Evolutionary conservation across 257 asterid species (phyloP), one percentile per base, ranked within the genome.

Genomic region (Gentiana macrophylla): DNA sequence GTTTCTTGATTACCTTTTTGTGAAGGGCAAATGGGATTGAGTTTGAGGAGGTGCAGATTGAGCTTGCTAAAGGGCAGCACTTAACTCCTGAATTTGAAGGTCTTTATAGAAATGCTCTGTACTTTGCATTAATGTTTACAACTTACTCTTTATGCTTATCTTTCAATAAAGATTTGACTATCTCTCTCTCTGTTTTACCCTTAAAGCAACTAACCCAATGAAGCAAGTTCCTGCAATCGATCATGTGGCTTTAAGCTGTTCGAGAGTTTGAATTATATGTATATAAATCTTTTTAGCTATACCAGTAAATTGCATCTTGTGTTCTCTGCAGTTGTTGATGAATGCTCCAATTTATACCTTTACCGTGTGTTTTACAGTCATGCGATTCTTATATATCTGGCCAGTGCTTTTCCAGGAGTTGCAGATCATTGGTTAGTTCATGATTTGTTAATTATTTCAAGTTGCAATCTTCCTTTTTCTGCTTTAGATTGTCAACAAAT

Each of bases 351-450:
- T 38, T 38, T 38, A 38, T 38, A 38, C n/a, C 0, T 3, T 41
- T 10, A 2, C 8, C 8, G n/a, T 59, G 32, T 60, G 50, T 1
- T 60, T 38, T 74, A 86, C 88, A 92, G 97, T 62, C 98, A 92
- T 56, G 95, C 98, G n/a, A 85, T 92, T 75, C 64, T 92, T 62
- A 76, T 62, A 38, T 92, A 85, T 69, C 77, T 92, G 73, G 89
- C 93, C 44, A 62, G 57, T 62, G 86, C 74, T n/a, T 88, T 72
- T 70, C 94, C 98, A 4, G 86, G 86, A 73, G 84, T 85, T 64
- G 84, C 99, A 53, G 99, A 85, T 80, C 97, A 92, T 73, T 92
- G 99, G 99, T 88, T 72, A 67, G 94, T 75, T 63, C 56, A 55
- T 67, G 32, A 50, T 61, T 11, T n/a, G 6, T 6, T 3, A 8